Conservation (phyloP, 2,329 filamentous ascomycete genomes). For the Sporothrix phasma region DNA sequence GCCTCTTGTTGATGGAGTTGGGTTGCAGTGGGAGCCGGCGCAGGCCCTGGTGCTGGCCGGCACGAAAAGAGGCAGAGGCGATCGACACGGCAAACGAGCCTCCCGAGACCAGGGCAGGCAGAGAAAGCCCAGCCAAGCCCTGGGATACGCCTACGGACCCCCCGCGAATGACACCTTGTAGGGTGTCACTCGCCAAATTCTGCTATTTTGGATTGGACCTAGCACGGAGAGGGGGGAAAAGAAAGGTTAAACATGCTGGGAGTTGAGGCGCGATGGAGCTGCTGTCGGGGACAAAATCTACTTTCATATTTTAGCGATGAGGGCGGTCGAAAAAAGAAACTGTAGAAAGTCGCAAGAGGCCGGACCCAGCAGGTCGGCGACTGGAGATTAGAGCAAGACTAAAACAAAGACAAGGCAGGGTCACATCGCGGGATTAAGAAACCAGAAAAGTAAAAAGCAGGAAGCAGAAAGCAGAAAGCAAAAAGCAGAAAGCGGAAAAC, state of each 20-base stretch:
- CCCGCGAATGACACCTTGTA: background rate
- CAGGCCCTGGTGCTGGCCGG: background rate
- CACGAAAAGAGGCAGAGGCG: background rate
- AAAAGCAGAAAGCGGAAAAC: too few species aligned
- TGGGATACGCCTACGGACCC: too few species aligned
- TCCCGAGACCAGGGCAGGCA: background rate
- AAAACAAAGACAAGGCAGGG: conserved; percentile 2
- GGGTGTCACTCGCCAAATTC: conserved; percentile 8
- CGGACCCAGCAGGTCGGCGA: conserved; percentile 13
- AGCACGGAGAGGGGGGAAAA: background rate
- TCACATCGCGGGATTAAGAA: conserved; percentile 8
- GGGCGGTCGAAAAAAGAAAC: background rate
- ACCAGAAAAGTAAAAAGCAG: too few species aligned
- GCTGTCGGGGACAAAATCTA: background rate
- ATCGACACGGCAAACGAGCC: conserved; percentile 6
- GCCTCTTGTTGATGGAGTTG: background rate
- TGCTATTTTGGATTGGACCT: background rate
- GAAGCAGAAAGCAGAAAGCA: too few species aligned
- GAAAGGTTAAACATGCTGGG: too few species aligned
- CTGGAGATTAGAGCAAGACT: background rate
- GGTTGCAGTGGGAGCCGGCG: background rate
- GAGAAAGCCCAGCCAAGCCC: background rate
- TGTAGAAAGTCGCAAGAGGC: background rate
- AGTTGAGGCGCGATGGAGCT: background rate
- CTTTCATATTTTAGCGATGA: background rate